Evolutionary conservation across 768 basidiomycete genomes (phyloP), one percentile per base, ranked within the genome.

Genomic region (Boletus reticuloceps): DNA sequence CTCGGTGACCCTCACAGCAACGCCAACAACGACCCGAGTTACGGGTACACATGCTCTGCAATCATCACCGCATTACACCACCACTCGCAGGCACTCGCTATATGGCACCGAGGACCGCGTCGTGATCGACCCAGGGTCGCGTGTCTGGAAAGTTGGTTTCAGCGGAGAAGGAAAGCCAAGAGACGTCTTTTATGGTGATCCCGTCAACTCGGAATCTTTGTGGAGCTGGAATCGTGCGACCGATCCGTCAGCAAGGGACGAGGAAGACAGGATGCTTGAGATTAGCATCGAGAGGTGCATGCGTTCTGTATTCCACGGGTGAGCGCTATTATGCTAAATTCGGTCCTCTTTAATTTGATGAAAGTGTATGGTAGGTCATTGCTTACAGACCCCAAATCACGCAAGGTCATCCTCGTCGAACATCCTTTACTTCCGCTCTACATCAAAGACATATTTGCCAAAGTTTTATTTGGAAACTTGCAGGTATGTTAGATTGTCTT

Each of bases 101-200:
- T 99, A 99, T 73, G 97, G 97, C 27, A 93, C 91, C 8, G 97
- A 99, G 68, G 97, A 98, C 72, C 82, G 96, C 44, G 83, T 98
- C 40, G 83, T 99, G 53, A 89, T 99, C 59, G 97, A 99, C 70
- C 88, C 94, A 22, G 97, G 97, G 19, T 94, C 91, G 44, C 79
- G 88, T 50, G 81, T 94, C 56, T 98, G 96, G 95, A 97, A 95
- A 74, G 91, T 95, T 12, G 97, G 97, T 3, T 98, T 98, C 76
- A 95, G 94, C 64, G 96, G 96, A 14, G 97, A 99, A 75, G 86
- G 94, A 5, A 80, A 85, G 55, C 94, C 97, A 10, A 74, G 97
- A 63, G 89, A 93, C 53, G 86, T 94, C n/a, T 90, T 96, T 69
- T 82, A 80, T 62, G 79, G 84, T 0, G 78, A 77, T 14, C 67